Evolutionary conservation across 805 yeast genomes (phyloP).

Genomic region (Candida argentea): DNA sequence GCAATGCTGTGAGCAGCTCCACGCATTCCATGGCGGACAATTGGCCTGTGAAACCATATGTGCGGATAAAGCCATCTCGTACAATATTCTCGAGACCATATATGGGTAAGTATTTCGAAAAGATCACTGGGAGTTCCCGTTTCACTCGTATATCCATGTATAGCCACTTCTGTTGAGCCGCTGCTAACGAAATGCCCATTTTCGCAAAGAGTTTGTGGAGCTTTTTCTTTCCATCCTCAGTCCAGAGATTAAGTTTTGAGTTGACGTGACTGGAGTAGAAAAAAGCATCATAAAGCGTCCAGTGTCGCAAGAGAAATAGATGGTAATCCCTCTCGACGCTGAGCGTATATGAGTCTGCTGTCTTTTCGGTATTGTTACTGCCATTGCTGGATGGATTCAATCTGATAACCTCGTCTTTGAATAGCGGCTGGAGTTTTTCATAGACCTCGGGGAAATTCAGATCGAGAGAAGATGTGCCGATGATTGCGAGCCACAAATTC

Average conservation of each 20-base stretch:
- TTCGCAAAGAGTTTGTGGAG: slow-evolving; percentile 88
- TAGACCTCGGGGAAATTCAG: slow-evolving; percentile 66
- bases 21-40: slow-evolving; percentile 90
- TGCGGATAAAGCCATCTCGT: slow-evolving; percentile 77
- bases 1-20: slow-evolving; percentile 74
- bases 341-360: slow-evolving; percentile 38
- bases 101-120: slow-evolving; percentile 57
- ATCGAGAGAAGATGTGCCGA: slow-evolving; percentile 81
- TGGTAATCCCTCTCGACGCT: slow-evolving; percentile 76
- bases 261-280: slow-evolving; percentile 86
- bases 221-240: slow-evolving; percentile 80
- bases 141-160: slow-evolving; percentile 80
- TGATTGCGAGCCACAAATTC: slow-evolving; percentile 74
- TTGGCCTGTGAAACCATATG: slow-evolving; percentile 80
- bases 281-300: slow-evolving; percentile 88
- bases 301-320: slow-evolving; percentile 77
- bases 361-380: slow-evolving; percentile 11
- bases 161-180: slow-evolving; percentile 88
- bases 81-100: slow-evolving; percentile 79
- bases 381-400: slow-evolving; percentile 32
- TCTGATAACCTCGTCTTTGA: slow-evolving; percentile 76
- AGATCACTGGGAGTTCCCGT: slow-evolving; percentile 57
- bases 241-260: slow-evolving; percentile 80
- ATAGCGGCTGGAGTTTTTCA: slow-evolving; percentile 57
- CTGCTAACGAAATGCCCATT: slow-evolving; percentile 86